Conservation (phyloP, 345 rosid genomes). For the Populus ilicifolia region DNA sequence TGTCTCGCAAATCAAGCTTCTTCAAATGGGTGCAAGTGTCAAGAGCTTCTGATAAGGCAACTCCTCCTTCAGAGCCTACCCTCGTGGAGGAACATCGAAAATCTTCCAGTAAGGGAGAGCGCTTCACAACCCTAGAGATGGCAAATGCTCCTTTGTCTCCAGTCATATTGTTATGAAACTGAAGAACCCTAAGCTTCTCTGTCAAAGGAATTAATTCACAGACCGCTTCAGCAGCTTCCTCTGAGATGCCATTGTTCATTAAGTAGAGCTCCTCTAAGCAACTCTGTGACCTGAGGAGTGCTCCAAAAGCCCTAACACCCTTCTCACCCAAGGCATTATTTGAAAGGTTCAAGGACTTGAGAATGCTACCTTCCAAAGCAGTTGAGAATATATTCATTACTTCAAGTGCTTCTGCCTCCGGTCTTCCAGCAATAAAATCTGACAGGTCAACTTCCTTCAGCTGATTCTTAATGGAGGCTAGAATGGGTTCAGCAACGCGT, state of each 20-base stretch:
- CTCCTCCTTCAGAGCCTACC: conserved; percentile 73
- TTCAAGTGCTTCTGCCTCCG: conserved; percentile 79
- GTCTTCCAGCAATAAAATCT: conserved; percentile 85
- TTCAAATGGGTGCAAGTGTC: conserved; percentile 52
- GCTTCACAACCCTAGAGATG: conserved; percentile 63
- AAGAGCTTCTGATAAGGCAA: conserved; percentile 73
- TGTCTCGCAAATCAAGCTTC: conserved; percentile 87
- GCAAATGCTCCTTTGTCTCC: conserved; percentile 83
- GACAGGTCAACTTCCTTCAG: conserved; percentile 85
- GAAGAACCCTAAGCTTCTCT: conserved; percentile 67
- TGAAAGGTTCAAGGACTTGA: conserved; percentile 70
- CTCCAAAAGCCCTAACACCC: conserved; percentile 78
- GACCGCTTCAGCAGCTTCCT: conserved; percentile 85
- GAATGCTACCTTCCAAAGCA: conserved; percentile 65
- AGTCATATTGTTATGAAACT: conserved; percentile 89
- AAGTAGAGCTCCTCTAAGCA: conserved; percentile 75
- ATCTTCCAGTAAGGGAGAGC: conserved; percentile 60
- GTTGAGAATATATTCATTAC: conserved; percentile 76
- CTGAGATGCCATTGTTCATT: conserved; percentile 88
- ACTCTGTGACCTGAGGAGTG: conserved; percentile 67
- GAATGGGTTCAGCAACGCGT: conserved; percentile 68
- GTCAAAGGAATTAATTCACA: conserved; percentile 85
- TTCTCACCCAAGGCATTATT: conserved; percentile 92
- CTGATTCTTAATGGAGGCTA: conserved; percentile 63
- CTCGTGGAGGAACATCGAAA: conserved; percentile 89